phyloP scores from a whole-genome alignment of 2,329 filamentous ascomycete species.

The Aspergillus transmontanensis region DNA sequence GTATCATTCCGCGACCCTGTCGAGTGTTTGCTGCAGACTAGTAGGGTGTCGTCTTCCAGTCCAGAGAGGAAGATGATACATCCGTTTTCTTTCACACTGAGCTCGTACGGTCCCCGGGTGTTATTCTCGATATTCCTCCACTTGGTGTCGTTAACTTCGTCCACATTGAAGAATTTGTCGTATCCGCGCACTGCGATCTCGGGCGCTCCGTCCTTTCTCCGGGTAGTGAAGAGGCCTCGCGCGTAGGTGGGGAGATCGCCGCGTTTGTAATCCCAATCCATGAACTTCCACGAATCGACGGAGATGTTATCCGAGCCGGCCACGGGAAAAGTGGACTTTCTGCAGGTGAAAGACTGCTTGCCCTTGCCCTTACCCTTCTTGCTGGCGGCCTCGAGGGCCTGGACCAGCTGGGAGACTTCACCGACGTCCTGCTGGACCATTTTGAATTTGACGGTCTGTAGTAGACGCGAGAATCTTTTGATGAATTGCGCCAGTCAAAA shows the following conservation, averaged over 20 bases:
- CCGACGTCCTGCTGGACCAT: conserved; percentile 71
- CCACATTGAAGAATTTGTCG: conserved; percentile 98
- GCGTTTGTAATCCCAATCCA: conserved; percentile 96
- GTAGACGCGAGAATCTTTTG: background rate
- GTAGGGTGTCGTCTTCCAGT: conserved; percentile 80
- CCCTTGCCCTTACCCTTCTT: conserved; percentile 49
- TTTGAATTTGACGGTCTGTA: conserved; percentile 18
- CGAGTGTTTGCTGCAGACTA: conserved; percentile 99
- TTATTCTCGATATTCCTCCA: conserved; percentile 77
- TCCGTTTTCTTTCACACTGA: conserved; percentile 98
- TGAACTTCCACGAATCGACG: conserved; percentile 90
- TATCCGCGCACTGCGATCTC: conserved; percentile 91
- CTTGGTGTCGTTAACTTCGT: conserved; percentile 77
- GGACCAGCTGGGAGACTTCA: conserved; percentile 67
- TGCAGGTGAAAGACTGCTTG: conserved; percentile 69
- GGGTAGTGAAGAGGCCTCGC: conserved; percentile 88
- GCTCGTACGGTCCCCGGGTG: conserved; percentile 86
- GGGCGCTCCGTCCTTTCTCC: conserved; percentile 61
- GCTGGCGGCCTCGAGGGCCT: conserved; percentile 59
- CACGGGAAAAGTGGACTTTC: conserved; percentile 77
- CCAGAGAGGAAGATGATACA: conserved; percentile 98
- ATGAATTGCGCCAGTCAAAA: background rate
- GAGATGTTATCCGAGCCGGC: conserved; percentile 64
- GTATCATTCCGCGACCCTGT: conserved; percentile 76
- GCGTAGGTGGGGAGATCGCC: conserved; percentile 85